These are phyloP conservation scores for Pezizomycotina sp. DNA, from an alignment of 2,329 filamentous ascomycete genomes.

Conservation along the genomic window DNA sequence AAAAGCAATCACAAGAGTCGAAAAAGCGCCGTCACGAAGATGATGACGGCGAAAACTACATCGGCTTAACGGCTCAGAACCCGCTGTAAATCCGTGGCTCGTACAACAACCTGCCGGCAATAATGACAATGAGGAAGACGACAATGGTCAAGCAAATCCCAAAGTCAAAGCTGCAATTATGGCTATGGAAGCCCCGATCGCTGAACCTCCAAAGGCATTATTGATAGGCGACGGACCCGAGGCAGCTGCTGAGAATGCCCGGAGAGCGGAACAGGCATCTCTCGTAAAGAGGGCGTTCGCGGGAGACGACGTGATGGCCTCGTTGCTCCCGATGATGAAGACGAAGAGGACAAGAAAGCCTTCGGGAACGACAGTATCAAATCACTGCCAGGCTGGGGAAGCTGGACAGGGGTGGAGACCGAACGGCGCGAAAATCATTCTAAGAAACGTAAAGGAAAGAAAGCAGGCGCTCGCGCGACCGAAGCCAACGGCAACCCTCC, in stretches of 20 bases:
- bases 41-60: no score
- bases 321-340: constrained; percentile 64
- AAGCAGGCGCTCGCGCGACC: constrained; percentile 29
- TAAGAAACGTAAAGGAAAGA: constrained; percentile 47
- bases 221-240: constrained; percentile 33
- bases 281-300: constrained; percentile 75
- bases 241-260: background rate
- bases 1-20: no score
- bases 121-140: no score
- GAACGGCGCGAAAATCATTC: constrained; percentile 54
- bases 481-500: constrained; percentile 24
- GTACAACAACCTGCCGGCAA: no score
- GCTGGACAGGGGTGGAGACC: constrained; percentile 79
- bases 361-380: constrained; percentile 68
- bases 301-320: constrained; percentile 74
- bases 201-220: constrained; percentile 25
- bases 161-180: constrained; percentile 8
- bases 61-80: no score
- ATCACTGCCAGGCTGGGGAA: constrained; percentile 86
- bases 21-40: no score
- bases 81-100: no score
- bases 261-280: constrained; percentile 30
- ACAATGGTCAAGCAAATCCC: no score
- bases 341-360: constrained; percentile 51
- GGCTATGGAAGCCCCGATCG: constrained; percentile 31